A percentile compares a stretch with the other conserved stretches of the same genome.
Evolutionary conservation across 2,329 filamentous ascomycete genomes (phyloP).

Genomic region (Elsinoe ampelina): DNA sequence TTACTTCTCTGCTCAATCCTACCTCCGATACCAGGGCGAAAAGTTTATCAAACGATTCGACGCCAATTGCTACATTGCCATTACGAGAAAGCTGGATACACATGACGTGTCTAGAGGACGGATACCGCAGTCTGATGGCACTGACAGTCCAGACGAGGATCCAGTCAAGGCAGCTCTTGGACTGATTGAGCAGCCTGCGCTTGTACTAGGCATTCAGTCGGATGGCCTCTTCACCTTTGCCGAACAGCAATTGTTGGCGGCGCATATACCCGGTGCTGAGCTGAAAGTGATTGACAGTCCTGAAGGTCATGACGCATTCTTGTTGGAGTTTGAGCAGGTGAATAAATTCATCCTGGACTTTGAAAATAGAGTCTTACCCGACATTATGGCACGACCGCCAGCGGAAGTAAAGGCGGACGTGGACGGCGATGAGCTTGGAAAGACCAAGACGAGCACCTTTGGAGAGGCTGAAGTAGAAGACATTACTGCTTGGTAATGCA

Average conservation of each 20-base stretch:
- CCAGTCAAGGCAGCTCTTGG: conserved; percentile 64
- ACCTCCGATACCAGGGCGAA: conserved; percentile 87
- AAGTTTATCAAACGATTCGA: conserved; percentile 98
- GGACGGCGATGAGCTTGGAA: conserved; percentile 29
- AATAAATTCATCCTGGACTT: conserved; percentile 81
- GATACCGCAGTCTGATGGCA: conserved; percentile 18
- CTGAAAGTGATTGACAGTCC: conserved; percentile 84
- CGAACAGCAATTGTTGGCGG: conserved; percentile 86
- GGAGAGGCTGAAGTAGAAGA: conserved; percentile 94
- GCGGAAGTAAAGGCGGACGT: conserved; percentile 27
- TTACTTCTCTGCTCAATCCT: conserved; percentile 98
- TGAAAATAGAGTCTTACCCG: conserved; percentile 68
- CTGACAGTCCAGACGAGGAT: conserved; percentile 28
- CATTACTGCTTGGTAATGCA: conserved; percentile 78
- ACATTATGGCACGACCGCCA: conserved; percentile 63
- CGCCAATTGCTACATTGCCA: conserved; percentile 97
- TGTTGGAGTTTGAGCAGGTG: conserved; percentile 95
- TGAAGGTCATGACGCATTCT: conserved; percentile 92
- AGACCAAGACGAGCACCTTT: conserved; percentile 81
- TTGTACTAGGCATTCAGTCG: conserved; percentile 89
- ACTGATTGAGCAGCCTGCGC: conserved; percentile 75
- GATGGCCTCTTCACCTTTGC: conserved; percentile 96
- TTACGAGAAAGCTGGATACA: conserved; percentile 94
- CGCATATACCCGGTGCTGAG: conserved; percentile 65
- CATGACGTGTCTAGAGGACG: conserved; percentile 85